Conservation (phyloP, 805 yeast genomes). For the Lachancea nothofagi region DNA sequence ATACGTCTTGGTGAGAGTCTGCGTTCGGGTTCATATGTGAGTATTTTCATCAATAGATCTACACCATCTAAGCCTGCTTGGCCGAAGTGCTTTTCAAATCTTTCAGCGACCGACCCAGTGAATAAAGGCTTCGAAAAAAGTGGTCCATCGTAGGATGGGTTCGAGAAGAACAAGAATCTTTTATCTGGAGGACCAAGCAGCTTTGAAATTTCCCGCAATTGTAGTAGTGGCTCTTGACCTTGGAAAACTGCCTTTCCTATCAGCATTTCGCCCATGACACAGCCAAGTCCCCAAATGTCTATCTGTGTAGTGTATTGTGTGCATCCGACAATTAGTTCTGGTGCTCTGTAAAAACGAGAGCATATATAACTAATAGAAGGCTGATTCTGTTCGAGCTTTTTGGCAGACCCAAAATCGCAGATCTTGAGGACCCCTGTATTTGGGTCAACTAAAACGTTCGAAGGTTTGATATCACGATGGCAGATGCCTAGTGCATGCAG, state of each 20-base stretch:
- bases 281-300: constrained; percentile 97
- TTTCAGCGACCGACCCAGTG: constrained; percentile 47
- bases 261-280: constrained; percentile 91
- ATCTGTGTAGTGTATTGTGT: constrained; percentile 83
- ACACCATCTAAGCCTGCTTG: constrained; percentile 82
- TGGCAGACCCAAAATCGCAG: constrained; percentile 84
- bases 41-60: constrained; percentile 71
- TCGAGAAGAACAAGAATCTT: constrained; percentile 64
- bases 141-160: constrained; percentile 72
- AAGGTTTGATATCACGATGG: constrained; percentile 81
- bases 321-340: constrained; percentile 90
- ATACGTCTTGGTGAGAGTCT: constrained; percentile 79
- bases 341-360: constrained; percentile 83
- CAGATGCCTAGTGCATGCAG: constrained; percentile 75
- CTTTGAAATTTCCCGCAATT: constrained; percentile 84
- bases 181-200: constrained; percentile 82
- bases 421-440: constrained; percentile 59
- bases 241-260: constrained; percentile 93
- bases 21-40: constrained; percentile 84
- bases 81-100: constrained; percentile 62
- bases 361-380: constrained; percentile 95
- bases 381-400: constrained; percentile 67
- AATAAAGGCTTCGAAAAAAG: constrained; percentile 61
- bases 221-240: constrained; percentile 84
- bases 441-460: constrained; percentile 75